Percentiles rank a stretch among this genome's conserved stretches.
phyloP scores from a whole-genome alignment of 2,329 filamentous ascomycete genomes.

The Diaporthe velutina region DNA sequence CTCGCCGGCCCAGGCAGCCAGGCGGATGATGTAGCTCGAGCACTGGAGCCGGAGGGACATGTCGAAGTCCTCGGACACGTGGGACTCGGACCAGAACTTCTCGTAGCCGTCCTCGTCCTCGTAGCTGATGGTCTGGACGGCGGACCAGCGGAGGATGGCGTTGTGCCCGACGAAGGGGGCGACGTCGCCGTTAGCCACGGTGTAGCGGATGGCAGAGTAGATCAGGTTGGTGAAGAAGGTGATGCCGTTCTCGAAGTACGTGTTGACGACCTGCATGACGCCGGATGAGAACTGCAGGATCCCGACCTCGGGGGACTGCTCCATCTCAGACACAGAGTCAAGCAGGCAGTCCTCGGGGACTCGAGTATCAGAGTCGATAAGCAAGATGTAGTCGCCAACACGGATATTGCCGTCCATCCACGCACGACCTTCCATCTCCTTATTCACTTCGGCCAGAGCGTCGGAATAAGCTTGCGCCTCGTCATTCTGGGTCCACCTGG shows the following conservation, averaged over 20 bases:
- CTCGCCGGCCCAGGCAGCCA: slow-evolving; percentile 80
- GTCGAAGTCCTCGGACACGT: slow-evolving; percentile 86
- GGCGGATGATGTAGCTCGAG: slow-evolving; percentile 78
- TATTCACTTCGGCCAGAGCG: slow-evolving; percentile 74
- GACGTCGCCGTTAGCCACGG: slow-evolving; percentile 82
- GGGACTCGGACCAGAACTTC: slow-evolving; percentile 85
- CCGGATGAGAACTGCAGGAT: slow-evolving; percentile 84
- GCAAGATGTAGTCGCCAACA: slow-evolving; percentile 84
- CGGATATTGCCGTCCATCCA: slow-evolving; percentile 90
- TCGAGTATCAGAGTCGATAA: slow-evolving; percentile 85
- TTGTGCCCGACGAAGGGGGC: slow-evolving; percentile 88
- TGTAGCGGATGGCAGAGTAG: slow-evolving; percentile 82
- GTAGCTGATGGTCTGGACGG: slow-evolving; percentile 78
- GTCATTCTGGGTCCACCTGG: slow-evolving; percentile 76
- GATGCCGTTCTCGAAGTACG: slow-evolving; percentile 79
- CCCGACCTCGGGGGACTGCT: slow-evolving; percentile 81
- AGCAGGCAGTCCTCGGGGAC: slow-evolving; percentile 83
- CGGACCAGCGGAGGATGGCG: slow-evolving; percentile 80
- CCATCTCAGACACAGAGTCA: slow-evolving; percentile 86
- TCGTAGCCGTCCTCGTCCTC: slow-evolving; percentile 78
- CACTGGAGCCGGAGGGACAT: slow-evolving; percentile 84
- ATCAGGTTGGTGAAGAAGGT: slow-evolving; percentile 81
- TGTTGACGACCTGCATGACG: slow-evolving; percentile 83
- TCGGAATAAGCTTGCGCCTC: slow-evolving; percentile 76
- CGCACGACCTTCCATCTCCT: slow-evolving; percentile 73